phyloP scores from a whole-genome alignment of 257 asterid species.

The Lantana camara region DNA sequence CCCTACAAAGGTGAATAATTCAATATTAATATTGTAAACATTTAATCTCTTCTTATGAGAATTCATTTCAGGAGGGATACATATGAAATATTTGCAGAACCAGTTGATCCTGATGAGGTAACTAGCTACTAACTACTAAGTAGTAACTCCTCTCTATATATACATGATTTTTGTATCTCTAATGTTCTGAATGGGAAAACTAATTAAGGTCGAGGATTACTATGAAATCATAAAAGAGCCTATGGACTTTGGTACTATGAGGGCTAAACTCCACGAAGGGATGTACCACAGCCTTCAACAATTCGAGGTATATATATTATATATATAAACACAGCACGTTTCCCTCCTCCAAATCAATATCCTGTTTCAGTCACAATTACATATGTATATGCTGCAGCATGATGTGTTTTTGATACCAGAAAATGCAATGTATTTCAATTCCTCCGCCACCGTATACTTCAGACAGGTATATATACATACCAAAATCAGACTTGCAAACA shows the following conservation, averaged over 20 bases:
- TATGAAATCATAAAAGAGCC: constrained; percentile 75
- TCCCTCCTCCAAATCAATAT: not conserved
- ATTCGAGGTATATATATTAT: constrained; percentile 57
- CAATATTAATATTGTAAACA: not conserved
- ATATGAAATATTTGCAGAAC: constrained; percentile 79
- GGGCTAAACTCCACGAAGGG: constrained; percentile 94
- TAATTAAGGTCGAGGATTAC: constrained; percentile 74
- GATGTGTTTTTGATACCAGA: constrained; percentile 81
- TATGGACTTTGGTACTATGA: constrained; percentile 96
- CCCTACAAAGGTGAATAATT: constrained; percentile 60
- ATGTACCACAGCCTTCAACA: constrained; percentile 71
- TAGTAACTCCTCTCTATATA: too few species aligned
- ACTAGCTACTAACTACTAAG: too few species aligned
- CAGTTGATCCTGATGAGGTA: constrained; percentile 83
- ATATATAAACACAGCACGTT: not conserved
- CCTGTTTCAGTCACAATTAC: not conserved
- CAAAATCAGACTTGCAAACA: not conserved
- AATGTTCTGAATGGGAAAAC: too few species aligned
- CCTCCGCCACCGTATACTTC: constrained; percentile 65
- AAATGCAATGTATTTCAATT: constrained; percentile 91
- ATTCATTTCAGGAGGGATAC: constrained; percentile 67
- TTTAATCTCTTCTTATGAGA: not conserved
- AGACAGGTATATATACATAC: constrained; percentile 52
- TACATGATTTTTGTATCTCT: too few species aligned
- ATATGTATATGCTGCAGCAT: constrained; percentile 53